Evolutionary conservation across 164 flowering plant species (phyloP), one percentile per base, ranked within the genome.

Genomic region (Annona squamosa): DNA sequence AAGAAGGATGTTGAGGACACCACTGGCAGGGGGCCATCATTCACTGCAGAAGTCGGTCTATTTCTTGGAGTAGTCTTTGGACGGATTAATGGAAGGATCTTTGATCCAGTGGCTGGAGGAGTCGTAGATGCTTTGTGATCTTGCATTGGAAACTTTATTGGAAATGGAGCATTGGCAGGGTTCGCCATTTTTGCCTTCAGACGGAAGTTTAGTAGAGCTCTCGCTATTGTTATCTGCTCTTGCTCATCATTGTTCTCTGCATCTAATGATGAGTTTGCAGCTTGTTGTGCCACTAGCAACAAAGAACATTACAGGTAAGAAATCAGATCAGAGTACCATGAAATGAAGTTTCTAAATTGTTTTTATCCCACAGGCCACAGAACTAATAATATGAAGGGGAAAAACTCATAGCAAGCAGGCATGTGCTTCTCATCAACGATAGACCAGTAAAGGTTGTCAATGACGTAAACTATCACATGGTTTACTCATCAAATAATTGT

Each of bases 211-310:
- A 84, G 69, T 4, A 94, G 78, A 43, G 95, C 97, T n/a, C 93
- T 79, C 5, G 98, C 97, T 69, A 94, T 85, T 46, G 88, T 89
- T 61, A 91, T 84, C 80, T 94, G 97, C 72, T 92, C 98, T 65
- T 88, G 87, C 82, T 90, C 97, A 56, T 92, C 97, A 59, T 68
- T 88, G 83, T 81, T 46, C 37, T 46, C 85, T 75, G 85, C 88
- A 13, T 80, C 76, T 71, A 87, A 92, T 45, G 92, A 79, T 70
- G 86, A 86, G 77, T 83, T 85, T 43, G 87, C 79, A 41, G 84
- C 65, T 83, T 91, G 86, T 73, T 88, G 84, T 63, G 93, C 93
- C 91, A 92, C 96, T 90, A 85, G n/a, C n/a, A 10, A 66, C 46
- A 43, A 42, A 42, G 43, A 42, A 43, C 4, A 66, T 16, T 52